phyloP scores from a whole-genome alignment of 2,329 filamentous ascomycete genomes.

The Trichophyton mentagrophytes region DNA sequence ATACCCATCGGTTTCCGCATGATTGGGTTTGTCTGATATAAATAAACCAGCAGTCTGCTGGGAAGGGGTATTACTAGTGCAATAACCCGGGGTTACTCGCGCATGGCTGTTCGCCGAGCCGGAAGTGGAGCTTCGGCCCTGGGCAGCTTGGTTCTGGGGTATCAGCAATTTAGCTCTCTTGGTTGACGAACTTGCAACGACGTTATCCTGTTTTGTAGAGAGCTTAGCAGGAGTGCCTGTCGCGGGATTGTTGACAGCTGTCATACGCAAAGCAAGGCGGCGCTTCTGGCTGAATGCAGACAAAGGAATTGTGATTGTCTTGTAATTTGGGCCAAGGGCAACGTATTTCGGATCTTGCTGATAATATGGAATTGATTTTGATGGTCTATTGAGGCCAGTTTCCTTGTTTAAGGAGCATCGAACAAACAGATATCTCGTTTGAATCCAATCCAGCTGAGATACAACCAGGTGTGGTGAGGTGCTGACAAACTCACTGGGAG shows the following conservation, averaged over 20 bases:
- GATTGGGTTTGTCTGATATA: neutral
- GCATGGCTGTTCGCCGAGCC: neutral
- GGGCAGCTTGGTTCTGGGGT: neutral
- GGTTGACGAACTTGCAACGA: too few species aligned
- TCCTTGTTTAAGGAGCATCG: constrained; percentile 16
- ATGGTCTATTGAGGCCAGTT: neutral
- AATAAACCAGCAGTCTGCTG: neutral
- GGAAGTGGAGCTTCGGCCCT: too few species aligned
- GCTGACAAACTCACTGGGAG: constrained; percentile 48
- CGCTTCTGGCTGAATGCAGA: constrained; percentile 38
- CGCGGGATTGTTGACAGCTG: neutral
- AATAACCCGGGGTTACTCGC: too few species aligned
- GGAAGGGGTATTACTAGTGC: too few species aligned
- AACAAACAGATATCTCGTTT: constrained; percentile 73
- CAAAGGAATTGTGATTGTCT: constrained; percentile 39
- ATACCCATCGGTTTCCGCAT: neutral
- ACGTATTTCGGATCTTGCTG: constrained; percentile 26
- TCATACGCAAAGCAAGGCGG: constrained; percentile 16
- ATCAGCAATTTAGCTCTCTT: neutral
- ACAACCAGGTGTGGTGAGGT: constrained; percentile 56
- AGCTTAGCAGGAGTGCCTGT: neutral
- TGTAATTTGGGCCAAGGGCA: constrained; percentile 29
- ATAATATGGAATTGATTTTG: constrained; percentile 16
- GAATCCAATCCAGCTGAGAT: constrained; percentile 68
- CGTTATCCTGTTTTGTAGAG: neutral